Conservation (phyloP, 2,329 filamentous ascomycete species). For the Ascochyta clinopodiicola region DNA sequence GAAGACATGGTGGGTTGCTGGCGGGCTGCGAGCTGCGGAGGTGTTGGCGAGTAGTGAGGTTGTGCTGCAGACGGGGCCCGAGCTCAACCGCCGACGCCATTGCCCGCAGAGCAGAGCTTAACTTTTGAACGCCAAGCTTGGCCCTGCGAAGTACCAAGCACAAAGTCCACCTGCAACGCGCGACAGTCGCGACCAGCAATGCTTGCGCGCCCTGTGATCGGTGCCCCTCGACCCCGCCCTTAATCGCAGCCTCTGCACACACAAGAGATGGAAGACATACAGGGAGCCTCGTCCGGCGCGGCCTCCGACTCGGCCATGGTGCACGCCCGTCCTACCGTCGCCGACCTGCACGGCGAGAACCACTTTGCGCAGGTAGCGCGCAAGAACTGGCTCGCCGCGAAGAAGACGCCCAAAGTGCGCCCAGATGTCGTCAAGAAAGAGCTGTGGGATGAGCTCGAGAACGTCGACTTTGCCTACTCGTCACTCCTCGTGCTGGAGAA, state of each 20-base stretch:
- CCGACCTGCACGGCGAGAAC: slow-evolving; percentile 73
- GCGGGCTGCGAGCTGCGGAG: slow-evolving; percentile 5
- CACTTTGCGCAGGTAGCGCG: slow-evolving; percentile 74
- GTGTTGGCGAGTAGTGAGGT: slow-evolving; percentile 27
- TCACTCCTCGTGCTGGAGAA: slow-evolving; percentile 86
- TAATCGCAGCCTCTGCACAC: slow-evolving; percentile 1
- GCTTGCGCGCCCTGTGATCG: slow-evolving; percentile 11
- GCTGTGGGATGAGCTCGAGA: slow-evolving; percentile 88
- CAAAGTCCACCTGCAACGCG: slow-evolving; percentile 13
- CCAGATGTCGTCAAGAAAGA: slow-evolving; percentile 81
- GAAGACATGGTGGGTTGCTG: slow-evolving; percentile 40
- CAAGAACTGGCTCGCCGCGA: slow-evolving; percentile 80
- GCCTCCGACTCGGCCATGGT: slow-evolving; percentile 30
- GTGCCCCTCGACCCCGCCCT: slow-evolving; percentile 1
- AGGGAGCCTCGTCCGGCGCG: slow-evolving; percentile 19
- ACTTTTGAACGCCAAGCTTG: slow-evolving; percentile 10
- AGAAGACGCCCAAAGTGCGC: slow-evolving; percentile 72
- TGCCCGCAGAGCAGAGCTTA: background rate
- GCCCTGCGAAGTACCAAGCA: background rate
- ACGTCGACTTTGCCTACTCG: slow-evolving; percentile 77
- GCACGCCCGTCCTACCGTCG: slow-evolving; percentile 66
- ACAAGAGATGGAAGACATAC: slow-evolving; percentile 5
- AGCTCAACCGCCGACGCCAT: slow-evolving; percentile 6
- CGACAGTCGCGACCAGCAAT: slow-evolving; percentile 22
- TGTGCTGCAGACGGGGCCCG: background rate